These are phyloP conservation scores for Carex parvula DNA, from an alignment of 176 grass and related monocot genomes.

Conservation along the genomic window DNA sequence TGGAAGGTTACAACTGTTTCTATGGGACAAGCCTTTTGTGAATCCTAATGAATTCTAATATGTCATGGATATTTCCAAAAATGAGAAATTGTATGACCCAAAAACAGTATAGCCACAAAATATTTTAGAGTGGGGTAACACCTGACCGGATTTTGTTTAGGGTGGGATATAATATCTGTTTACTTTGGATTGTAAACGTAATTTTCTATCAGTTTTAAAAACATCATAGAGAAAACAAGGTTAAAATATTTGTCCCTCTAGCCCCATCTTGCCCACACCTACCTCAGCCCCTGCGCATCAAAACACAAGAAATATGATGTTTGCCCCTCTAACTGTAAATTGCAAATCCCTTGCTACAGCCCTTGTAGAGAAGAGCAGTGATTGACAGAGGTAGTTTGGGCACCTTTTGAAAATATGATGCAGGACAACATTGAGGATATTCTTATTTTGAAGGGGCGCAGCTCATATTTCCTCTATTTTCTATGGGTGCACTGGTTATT, in stretches of 20 bases:
- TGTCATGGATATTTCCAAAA: not conserved
- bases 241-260: not conserved
- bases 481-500: not conserved
- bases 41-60: not conserved
- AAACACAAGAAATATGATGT: not conserved
- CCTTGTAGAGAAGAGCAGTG: too few relatives aligned
- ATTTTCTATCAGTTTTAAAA: not conserved
- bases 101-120: not conserved
- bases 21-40: not conserved
- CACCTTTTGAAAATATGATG: not conserved
- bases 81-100: constrained; percentile 9
- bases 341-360: too few relatives aligned
- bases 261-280: not conserved
- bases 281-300: not conserved
- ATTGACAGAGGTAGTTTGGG: not conserved
- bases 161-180: not conserved
- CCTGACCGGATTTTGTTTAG: not conserved
- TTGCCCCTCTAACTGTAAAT: too few relatives aligned
- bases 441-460: not conserved
- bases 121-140: not conserved
- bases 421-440: not conserved
- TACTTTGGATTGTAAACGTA: not conserved
- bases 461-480: not conserved
- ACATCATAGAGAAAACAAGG: not conserved
- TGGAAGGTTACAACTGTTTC: constrained; percentile 61